These are phyloP conservation scores for Heliosperma pusillum DNA, from an alignment of 148 eudicot genomes.

Conservation along the genomic window DNA sequence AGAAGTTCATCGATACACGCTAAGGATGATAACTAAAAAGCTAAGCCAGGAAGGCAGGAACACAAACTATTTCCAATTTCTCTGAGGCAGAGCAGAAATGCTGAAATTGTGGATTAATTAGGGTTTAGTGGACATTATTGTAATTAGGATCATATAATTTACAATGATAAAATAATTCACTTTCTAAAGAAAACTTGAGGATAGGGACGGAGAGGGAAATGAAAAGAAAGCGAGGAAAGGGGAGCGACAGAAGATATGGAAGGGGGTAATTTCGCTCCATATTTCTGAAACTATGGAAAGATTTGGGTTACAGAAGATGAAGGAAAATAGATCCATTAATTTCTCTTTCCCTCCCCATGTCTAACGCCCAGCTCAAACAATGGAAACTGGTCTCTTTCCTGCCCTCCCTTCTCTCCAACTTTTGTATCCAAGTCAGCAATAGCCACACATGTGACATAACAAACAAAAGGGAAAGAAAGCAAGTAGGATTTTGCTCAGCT, in stretches of 20 bases:
- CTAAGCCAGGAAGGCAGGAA: neutral
- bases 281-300: neutral
- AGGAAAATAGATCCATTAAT: neutral
- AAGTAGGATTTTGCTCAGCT: no score
- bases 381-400: neutral
- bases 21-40: slow-evolving; percentile 7
- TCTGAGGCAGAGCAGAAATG: neutral
- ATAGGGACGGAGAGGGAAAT: neutral
- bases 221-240: neutral
- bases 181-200: neutral
- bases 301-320: neutral
- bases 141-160: neutral
- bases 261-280: slow-evolving; percentile 3
- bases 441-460: no score
- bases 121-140: no score
- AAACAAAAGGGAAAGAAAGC: no score
- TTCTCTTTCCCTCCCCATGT: neutral
- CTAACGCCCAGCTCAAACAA: neutral
- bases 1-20: slow-evolving; percentile 10
- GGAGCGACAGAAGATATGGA: neutral
- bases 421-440: neutral
- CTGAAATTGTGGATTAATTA: neutral
- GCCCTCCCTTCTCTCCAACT: neutral
- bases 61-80: neutral
- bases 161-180: neutral